Evolutionary conservation across 2,329 filamentous ascomycete genomes (phyloP), one percentile per base, ranked within the genome.

Genomic region (Neocatenulostroma microsporum): DNA sequence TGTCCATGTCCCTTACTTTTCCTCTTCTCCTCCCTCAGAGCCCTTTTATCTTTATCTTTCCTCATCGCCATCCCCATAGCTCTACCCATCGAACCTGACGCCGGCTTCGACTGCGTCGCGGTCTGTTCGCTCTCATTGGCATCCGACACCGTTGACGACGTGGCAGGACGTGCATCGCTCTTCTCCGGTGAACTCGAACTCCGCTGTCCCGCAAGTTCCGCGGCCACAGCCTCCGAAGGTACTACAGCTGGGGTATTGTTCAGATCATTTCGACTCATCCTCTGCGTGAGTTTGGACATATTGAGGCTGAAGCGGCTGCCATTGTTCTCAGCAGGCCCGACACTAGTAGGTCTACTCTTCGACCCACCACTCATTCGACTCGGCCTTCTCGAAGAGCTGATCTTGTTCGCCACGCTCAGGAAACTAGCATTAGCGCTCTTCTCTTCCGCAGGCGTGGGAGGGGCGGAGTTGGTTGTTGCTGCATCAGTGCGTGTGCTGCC

Each of bases 371-470:
- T 41, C 23, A 41, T 48, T 14, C 43, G 5, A 39, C 26, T 15
- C 44, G 41, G 36, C 51, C 48, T 49, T 21, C 58, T 44, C n/a
- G 55, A 41, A 6, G 53, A 53, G 23, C 37, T 45, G 4, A 58
- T 38, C 35, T 51, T 55, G 40, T 44, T 49, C 9, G 51, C 49
- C 4, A 55, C 51, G 10, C 44, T 39, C 13, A 60, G 45, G 40
- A 60, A 58, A 11, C 46, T 15, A 13, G n/a, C n/a, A n/a, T n/a
- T 35, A 28, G 42, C 44, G 6, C 40, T 31, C 6, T 60, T 55
- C 21, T 70, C 67, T 17, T 68, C 67, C 4, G 49, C 40, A 2
- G 68, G 67, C 2, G 67, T 71, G 3, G 60, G 50, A 1, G 66
- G 56, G 5, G 53, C 41, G 5, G 56, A 58, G 10, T 28, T 42